Evolutionary conservation across 139 green algal genomes (phyloP).

Genomic region (Chlamydomonas sphaeroides): DNA sequence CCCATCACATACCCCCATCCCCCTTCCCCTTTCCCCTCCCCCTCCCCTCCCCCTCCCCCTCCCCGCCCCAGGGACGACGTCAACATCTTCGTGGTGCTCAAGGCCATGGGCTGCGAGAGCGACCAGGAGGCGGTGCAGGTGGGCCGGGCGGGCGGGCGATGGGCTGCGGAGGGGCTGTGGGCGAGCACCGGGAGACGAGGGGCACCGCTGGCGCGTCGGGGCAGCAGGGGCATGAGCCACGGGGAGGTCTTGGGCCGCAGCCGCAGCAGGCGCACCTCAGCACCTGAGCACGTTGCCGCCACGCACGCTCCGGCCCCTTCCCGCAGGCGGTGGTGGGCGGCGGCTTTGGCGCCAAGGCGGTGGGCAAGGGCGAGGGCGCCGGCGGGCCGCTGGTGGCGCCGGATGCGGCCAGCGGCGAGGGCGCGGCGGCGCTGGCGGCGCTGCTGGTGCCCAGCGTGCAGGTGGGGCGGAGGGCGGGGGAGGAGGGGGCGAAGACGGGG

Average conservation of each 20-base stretch:
- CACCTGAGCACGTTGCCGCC: too few relatives aligned
- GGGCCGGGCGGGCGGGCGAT: too few relatives aligned
- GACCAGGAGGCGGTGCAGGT: constrained; percentile 91
- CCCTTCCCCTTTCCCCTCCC: background rate
- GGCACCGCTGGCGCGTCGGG: too few relatives aligned
- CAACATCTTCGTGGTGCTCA: constrained; percentile 90
- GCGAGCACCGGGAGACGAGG: too few relatives aligned
- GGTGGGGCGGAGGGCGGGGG: too few relatives aligned
- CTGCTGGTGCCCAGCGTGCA: constrained; percentile 68
- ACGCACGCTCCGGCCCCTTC: too few relatives aligned
- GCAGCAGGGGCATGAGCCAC: too few relatives aligned
- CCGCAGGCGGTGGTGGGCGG: constrained; percentile 59
- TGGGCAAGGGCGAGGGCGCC: constrained; percentile 21
- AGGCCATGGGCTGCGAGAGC: constrained; percentile 94
- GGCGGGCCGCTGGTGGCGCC: background rate
- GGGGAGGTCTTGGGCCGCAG: too few relatives aligned
- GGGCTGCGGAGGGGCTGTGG: too few relatives aligned
- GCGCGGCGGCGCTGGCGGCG: constrained; percentile 54
- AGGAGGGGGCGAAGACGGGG: too few relatives aligned
- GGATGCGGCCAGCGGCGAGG: constrained; percentile 61
- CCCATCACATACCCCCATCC: background rate
- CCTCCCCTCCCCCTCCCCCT: too few relatives aligned
- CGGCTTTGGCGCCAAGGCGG: constrained; percentile 45
- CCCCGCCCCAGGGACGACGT: constrained; percentile 79
- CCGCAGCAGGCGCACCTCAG: too few relatives aligned